These are phyloP conservation scores for Isoetes taiwanensis DNA, from an alignment of 75 land plant genomes.

Conservation along the genomic window DNA sequence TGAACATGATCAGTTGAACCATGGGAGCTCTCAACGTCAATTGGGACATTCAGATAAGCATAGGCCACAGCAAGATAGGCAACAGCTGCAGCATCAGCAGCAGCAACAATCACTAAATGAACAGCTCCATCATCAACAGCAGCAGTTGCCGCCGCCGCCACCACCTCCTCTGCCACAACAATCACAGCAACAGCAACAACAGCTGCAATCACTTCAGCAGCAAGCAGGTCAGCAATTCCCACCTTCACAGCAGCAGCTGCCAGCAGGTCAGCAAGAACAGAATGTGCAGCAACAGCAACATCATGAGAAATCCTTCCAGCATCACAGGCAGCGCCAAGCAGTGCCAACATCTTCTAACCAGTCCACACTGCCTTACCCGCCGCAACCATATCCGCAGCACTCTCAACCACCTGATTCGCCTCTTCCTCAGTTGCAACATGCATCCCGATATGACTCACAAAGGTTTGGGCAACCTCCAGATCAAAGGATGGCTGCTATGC, in stretches of 20 bases:
- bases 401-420: no score
- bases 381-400: no score
- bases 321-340: no score
- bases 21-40: constrained; percentile 12
- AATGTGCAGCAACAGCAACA: no score
- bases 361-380: no score
- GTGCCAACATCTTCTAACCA: no score
- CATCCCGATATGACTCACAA: no score
- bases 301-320: no score
- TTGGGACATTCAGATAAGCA: constrained; percentile 9
- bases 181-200: background rate
- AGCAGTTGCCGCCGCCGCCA: constrained; percentile 4
- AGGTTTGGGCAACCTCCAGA: no score
- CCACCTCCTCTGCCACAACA: constrained; percentile 8
- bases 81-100: constrained; percentile 8
- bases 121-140: constrained; percentile 13
- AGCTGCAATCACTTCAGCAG: background rate
- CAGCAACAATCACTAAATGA: constrained; percentile 17
- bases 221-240: background rate
- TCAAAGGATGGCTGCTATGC: no score
- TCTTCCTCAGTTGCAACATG: no score
- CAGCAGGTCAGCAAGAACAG: background rate
- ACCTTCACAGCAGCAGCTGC: background rate
- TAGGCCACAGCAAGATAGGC: background rate
- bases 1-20: constrained; percentile 14